Base-by-base conservation (phyloP, 208 protist species). In the Leishmania gerbilli region DNA sequence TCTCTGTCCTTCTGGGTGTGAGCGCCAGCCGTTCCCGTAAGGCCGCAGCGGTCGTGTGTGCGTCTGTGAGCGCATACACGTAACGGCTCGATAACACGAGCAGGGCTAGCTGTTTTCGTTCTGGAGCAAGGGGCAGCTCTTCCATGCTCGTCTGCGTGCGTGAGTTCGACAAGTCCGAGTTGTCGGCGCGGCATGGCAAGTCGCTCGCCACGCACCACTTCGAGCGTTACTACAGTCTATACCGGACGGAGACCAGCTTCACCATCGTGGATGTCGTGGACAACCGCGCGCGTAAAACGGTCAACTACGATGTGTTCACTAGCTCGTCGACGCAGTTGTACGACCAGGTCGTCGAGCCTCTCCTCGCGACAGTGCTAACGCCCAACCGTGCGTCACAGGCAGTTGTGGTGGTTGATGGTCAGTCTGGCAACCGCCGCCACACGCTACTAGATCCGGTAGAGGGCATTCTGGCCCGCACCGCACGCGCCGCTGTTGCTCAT, bases 201-300 rank as follows among this genome's bases (percentile, higher is more conserved):
- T 53, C 27, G 45, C 47, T 56, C 31, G 9, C 76, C 31, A 9
- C 80, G 0, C 78, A 74, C 13, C 77, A 86, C 21, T 80, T 90
- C 37, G 90, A 91, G 81, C 84, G 89, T 17, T 89, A 93, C 76
- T 96, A 93, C 81, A 85, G 83, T 4, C 84, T 96, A 37, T 85
- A 87, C 65, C 60, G 62, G 3, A 83, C 75, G 9, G 77, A 79
- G 19, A 81, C 75, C 34, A 87, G 79, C 72, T 67, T 85, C 17
- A 93, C 88, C 3, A 62, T 95, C 8, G 89, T 90, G 24, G 92
- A 96, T 79, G 91, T 92, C 13, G 90, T 87, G 1, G 92, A 96
- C 64, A 84, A 79, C n/a, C 84, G 91, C 13, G 93, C 93, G 53
- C 83, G 93, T 34, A 90, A 90, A 74, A 85, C 86, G 0, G 60